Conservation (phyloP, 805 yeast genomes). For the Sugiyamaella smithiae region DNA sequence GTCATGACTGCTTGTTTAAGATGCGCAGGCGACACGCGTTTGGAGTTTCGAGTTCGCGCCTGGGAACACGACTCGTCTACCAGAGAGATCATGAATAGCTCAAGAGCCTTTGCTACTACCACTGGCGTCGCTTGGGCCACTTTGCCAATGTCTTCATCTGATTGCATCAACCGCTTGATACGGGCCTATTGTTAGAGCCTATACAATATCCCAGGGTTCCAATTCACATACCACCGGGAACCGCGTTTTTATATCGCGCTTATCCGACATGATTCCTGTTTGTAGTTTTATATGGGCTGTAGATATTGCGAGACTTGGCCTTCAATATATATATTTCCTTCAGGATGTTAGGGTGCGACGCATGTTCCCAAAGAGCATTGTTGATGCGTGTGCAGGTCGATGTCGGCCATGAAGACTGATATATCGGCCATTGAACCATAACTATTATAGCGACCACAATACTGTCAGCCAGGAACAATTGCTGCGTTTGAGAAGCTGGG, state of each 20-base stretch:
- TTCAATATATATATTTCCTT: not conserved
- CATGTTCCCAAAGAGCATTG: too few relatives aligned
- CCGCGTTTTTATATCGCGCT: constrained; percentile 39
- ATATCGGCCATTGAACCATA: too few relatives aligned
- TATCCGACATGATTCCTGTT: constrained; percentile 1
- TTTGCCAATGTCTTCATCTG: constrained; percentile 97
- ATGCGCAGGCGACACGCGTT: constrained; percentile 79
- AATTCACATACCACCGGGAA: constrained; percentile 38
- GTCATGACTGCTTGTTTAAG: constrained; percentile 77
- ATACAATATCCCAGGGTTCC: too few relatives aligned
- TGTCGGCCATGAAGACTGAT: too few relatives aligned
- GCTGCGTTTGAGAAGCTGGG: too few relatives aligned
- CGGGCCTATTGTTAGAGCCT: constrained; percentile 55
- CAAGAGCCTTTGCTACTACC: constrained; percentile 94
- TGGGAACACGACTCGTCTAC: constrained; percentile 80
- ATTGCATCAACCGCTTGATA: constrained; percentile 93
- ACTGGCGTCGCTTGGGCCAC: constrained; percentile 99
- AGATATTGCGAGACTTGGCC: too few relatives aligned
- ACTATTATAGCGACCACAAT: too few relatives aligned
- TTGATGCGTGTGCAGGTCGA: too few relatives aligned
- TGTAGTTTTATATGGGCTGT: too few relatives aligned
- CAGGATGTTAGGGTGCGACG: constrained; percentile 1
- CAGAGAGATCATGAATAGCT: constrained; percentile 83
- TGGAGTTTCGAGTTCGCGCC: constrained; percentile 70
- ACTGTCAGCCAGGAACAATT: too few relatives aligned